These are phyloP conservation scores for Ascochyta rabiei DNA, from an alignment of 2,329 filamentous ascomycete species.

Conservation along the genomic window DNA sequence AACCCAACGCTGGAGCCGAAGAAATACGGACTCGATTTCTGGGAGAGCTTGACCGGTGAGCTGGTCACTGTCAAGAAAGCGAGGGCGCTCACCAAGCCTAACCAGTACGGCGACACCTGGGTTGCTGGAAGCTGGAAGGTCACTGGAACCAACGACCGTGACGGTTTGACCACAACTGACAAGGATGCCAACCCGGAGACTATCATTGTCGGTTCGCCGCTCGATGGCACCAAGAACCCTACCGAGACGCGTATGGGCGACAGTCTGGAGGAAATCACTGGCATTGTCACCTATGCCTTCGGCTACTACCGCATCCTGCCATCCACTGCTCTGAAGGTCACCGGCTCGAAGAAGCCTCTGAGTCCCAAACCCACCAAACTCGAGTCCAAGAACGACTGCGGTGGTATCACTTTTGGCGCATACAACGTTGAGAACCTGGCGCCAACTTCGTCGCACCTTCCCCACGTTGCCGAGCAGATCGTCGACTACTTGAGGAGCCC, in stretches of 20 bases:
- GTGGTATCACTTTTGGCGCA: constrained; percentile 66
- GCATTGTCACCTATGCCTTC: constrained; percentile 69
- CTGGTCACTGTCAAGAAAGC: constrained; percentile 67
- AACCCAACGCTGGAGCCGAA: constrained; percentile 68
- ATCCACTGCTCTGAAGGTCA: constrained; percentile 61
- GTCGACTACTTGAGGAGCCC: constrained; percentile 67
- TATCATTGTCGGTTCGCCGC: constrained; percentile 67
- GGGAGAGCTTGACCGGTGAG: constrained; percentile 72
- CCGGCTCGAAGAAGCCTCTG: constrained; percentile 52
- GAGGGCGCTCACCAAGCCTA: constrained; percentile 65
- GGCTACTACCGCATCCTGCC: constrained; percentile 74
- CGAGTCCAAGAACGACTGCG: constrained; percentile 62
- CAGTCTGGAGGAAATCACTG: constrained; percentile 68
- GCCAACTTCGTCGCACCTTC: constrained; percentile 61
- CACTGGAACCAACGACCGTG: constrained; percentile 66
- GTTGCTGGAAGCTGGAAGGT: constrained; percentile 68
- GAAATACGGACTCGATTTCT: constrained; percentile 73
- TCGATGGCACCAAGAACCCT: constrained; percentile 69
- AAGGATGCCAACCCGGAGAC: constrained; percentile 71
- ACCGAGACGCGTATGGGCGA: constrained; percentile 68
- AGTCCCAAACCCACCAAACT: constrained; percentile 61
- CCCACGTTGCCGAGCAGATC: constrained; percentile 68
- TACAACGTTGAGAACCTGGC: constrained; percentile 76
- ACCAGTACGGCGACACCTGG: constrained; percentile 71
- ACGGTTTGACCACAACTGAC: constrained; percentile 67